Conservation (phyloP, 441 rosid species). For the Eruca vesicaria region DNA sequence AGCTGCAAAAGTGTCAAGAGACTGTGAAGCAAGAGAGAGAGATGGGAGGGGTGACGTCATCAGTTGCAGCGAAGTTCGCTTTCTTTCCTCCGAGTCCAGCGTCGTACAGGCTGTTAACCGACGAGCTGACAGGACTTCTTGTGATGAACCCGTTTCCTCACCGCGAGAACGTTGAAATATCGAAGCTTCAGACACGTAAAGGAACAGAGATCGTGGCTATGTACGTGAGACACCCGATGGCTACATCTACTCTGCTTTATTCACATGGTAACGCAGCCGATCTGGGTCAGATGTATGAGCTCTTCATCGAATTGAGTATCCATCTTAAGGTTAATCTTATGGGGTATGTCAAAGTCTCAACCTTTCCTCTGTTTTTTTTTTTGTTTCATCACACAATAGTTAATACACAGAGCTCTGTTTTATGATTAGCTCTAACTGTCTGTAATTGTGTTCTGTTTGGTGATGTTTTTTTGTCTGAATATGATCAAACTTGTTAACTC, state of each 20-base stretch:
- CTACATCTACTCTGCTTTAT: constrained; percentile 83
- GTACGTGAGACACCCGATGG: constrained; percentile 87
- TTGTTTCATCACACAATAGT: neutral
- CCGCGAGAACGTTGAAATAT: constrained; percentile 87
- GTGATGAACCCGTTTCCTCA: constrained; percentile 83
- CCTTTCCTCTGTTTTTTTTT: neutral
- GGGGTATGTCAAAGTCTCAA: constrained; percentile 56
- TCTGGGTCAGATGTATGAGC: constrained; percentile 99
- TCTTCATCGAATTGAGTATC: constrained; percentile 90
- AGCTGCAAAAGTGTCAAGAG: constrained; percentile 24
- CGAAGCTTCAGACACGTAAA: constrained; percentile 71
- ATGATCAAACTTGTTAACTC: constrained; percentile 4
- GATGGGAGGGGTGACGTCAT: constrained; percentile 97
- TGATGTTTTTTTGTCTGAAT: constrained; percentile 19
- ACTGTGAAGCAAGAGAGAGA: neutral
- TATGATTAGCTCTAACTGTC: neutral
- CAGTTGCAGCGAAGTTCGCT: constrained; percentile 97
- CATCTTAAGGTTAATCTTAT: constrained; percentile 89
- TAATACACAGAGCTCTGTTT: neutral
- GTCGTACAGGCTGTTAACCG: constrained; percentile 70
- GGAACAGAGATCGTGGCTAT: constrained; percentile 86
- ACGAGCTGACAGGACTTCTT: constrained; percentile 70
- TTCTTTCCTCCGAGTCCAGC: constrained; percentile 97
- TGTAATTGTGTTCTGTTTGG: constrained; percentile 8
- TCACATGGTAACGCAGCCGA: constrained; percentile 99